Base-by-base conservation (phyloP, 2,329 filamentous ascomycete species). In the Fonsecaea erecta region DNA sequence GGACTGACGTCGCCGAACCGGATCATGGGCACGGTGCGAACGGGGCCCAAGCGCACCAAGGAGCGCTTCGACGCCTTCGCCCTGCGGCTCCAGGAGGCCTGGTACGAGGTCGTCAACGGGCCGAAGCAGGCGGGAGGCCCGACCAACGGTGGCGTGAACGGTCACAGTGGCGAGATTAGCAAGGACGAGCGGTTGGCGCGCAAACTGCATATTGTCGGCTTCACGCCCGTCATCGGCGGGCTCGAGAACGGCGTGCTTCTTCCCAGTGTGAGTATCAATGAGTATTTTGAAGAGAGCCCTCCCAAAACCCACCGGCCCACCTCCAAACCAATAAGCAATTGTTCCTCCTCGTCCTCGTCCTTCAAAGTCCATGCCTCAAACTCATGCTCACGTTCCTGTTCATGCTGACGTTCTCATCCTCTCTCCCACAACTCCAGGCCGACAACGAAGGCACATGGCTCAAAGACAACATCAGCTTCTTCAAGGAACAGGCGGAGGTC, bases 401-500 rank as follows among this genome's bases (percentile, higher is more conserved):
- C n/a, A n/a, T n/a, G n/a, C n/a, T n/a, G 6, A 2, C 8, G 5
- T 40, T 16, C n/a, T 40, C 16, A 6, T n/a, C 6, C 16, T 40
- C 37, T 5, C 8, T 30, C 28, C 8, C 28, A 30, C 3, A 30
- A n/a, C n/a, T 5, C 14, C 16, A 71, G 69, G 62, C 69, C 30
- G 69, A 70, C 21, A 61, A 68, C 5, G 70, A 72, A 60, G 69
- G 32, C 5, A 63, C n/a, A 14, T 72, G 69, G 69, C 46, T 71
- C 32, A 70, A 71, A 53, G 62, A 68, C 40, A 63, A 68, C 35
- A 65, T 69, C 61, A 37, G 67, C 11, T 68, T 69, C 35, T 71
- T 72, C 62, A 65, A 65, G 43, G 52, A 65, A 21, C 66, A 63
- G 48, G 64, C 62, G 3, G 57, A 66, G 28, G 60, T 60, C 18